Percentiles rank a stretch among this genome's conserved stretches.
Evolutionary conservation across 2,329 filamentous ascomycete species (phyloP).

Genomic region (Penicillium hesseltinei): DNA sequence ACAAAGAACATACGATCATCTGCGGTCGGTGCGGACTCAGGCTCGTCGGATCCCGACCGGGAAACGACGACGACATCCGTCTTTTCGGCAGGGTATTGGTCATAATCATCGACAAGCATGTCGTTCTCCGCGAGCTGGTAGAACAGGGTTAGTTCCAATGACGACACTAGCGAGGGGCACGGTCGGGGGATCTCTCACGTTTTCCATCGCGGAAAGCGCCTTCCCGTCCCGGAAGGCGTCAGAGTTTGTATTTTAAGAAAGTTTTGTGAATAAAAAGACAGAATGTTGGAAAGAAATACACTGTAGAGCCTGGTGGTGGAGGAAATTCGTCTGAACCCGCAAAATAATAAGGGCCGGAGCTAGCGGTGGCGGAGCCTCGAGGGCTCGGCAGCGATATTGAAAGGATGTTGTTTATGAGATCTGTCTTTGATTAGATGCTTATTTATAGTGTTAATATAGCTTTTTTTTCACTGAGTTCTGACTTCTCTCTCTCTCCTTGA

Average conservation of each 20-base stretch:
- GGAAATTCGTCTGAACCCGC: slow-evolving; percentile 22
- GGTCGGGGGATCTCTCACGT: slow-evolving; percentile 37
- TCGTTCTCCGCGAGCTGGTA: slow-evolving; percentile 57
- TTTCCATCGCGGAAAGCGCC: slow-evolving; percentile 46
- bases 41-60: slow-evolving; percentile 58
- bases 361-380: slow-evolving; percentile 31
- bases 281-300: slow-evolving; percentile 9
- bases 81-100: slow-evolving; percentile 61
- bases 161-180: slow-evolving; percentile 33
- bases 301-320: slow-evolving; percentile 16
- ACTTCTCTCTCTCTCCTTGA: background rate
- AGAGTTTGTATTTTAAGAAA: slow-evolving; percentile 21
- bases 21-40: slow-evolving; percentile 56
- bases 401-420: background rate
- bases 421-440: background rate
- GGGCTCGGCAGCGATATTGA: slow-evolving; percentile 22
- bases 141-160: slow-evolving; percentile 25
- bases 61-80: slow-evolving; percentile 62
- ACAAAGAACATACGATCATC: slow-evolving; percentile 53
- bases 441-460: background rate
- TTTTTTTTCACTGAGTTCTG: background rate
- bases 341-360: slow-evolving; percentile 20
- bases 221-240: slow-evolving; percentile 30
- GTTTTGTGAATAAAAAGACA: slow-evolving; percentile 5
- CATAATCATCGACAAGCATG: slow-evolving; percentile 60